phyloP scores from a whole-genome alignment of 345 rosid species.

The Rhizophora apiculata region DNA sequence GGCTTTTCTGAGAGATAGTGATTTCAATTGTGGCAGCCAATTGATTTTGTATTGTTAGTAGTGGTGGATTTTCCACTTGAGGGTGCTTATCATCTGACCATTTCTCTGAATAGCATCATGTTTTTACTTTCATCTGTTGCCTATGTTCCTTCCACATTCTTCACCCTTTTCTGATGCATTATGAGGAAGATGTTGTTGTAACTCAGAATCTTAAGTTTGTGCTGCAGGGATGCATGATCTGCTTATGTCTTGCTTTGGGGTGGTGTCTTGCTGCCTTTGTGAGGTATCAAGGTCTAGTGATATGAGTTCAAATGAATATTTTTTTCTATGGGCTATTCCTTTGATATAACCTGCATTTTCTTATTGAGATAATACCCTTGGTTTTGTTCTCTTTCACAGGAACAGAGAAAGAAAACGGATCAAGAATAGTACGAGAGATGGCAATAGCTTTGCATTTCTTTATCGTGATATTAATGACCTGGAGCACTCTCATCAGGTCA shows the following conservation, averaged over 20 bases:
- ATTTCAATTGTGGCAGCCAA: not conserved
- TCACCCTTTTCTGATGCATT: not conserved
- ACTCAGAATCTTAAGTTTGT: constrained; percentile 9
- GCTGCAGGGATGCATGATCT: constrained; percentile 73
- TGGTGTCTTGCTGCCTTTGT: constrained; percentile 87
- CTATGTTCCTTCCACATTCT: not conserved
- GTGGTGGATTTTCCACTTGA: not conserved
- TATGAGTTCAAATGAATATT: not conserved
- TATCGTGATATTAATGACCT: constrained; percentile 71
- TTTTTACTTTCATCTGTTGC: not conserved
- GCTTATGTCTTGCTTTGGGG: constrained; percentile 93
- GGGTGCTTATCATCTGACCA: not conserved
- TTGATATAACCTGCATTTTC: constrained; percentile 15
- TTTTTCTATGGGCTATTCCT: constrained; percentile 3
- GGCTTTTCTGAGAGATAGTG: not conserved
- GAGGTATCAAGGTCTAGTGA: constrained; percentile 51
- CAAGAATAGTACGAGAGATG: constrained; percentile 55
- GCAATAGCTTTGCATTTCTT: constrained; percentile 89
- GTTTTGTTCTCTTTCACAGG: constrained; percentile 32
- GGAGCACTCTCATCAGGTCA: constrained; percentile 81
- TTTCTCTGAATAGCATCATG: not conserved
- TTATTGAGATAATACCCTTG: not conserved
- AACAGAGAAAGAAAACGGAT: constrained; percentile 74
- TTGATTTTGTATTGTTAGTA: not conserved
- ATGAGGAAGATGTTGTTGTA: not conserved